Evolutionary conservation across 2,329 filamentous ascomycete species (phyloP).

Genomic region (Pseudogymnoascus sp.): DNA sequence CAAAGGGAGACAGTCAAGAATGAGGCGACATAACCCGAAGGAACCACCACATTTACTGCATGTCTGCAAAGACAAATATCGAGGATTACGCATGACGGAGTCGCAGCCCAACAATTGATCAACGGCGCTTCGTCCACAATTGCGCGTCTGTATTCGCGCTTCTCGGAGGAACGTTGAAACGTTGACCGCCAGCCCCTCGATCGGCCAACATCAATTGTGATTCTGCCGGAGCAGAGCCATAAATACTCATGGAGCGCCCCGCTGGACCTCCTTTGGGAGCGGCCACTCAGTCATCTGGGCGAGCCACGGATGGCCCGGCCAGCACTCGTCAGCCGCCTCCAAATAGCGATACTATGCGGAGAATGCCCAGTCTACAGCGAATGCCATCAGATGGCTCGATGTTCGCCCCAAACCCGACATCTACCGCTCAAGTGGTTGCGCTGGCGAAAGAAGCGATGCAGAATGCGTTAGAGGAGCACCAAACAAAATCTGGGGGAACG

Average conservation of each 20-base stretch:
- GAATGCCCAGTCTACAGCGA: slow-evolving; percentile 41
- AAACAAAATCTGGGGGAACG: slow-evolving; percentile 52
- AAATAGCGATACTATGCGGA: slow-evolving; percentile 25
- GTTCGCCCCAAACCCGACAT: slow-evolving; percentile 44
- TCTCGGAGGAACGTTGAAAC: slow-evolving; percentile 19
- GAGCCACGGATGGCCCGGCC: slow-evolving; percentile 34
- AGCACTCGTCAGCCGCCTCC: slow-evolving; percentile 29
- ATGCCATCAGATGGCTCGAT: slow-evolving; percentile 36
- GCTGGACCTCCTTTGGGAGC: slow-evolving; percentile 27
- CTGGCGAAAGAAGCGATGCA: slow-evolving; percentile 61
- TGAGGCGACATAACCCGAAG: background rate
- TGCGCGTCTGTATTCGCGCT: slow-evolving; percentile 6
- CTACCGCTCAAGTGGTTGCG: slow-evolving; percentile 55
- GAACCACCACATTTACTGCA: background rate
- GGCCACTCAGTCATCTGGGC: slow-evolving; percentile 29
- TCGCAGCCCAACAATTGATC: background rate
- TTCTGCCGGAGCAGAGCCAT: slow-evolving; percentile 12
- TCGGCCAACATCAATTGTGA: slow-evolving; percentile 16
- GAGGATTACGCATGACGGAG: background rate
- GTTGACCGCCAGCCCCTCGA: slow-evolving; percentile 17
- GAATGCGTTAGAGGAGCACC: slow-evolving; percentile 57
- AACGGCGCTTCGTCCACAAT: slow-evolving; percentile 8
- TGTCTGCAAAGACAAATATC: background rate
- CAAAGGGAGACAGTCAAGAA: background rate
- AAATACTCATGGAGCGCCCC: slow-evolving; percentile 25